Evolutionary conservation across 2,329 filamentous ascomycete genomes (phyloP).

Genomic region (Fusarium protoensiforme): DNA sequence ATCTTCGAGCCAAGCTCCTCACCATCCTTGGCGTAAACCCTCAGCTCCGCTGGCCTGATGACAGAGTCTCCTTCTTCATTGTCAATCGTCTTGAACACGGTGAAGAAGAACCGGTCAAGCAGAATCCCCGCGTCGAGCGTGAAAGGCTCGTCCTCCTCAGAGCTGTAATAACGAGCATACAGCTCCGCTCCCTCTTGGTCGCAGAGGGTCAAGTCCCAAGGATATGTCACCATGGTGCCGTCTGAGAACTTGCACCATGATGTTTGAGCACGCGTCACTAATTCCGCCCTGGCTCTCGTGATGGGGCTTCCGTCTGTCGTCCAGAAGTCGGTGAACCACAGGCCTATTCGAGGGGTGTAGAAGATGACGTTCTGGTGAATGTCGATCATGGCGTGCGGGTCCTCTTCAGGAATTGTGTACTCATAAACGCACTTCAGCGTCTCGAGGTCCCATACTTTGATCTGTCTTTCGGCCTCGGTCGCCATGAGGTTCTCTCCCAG

Average conservation of each 20-base stretch:
- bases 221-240: not conserved
- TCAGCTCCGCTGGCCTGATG: not conserved
- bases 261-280: not conserved
- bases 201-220: not conserved
- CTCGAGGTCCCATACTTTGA: conserved; percentile 6
- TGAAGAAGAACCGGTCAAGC: conserved; percentile 19
- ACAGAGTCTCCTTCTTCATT: not conserved
- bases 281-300: not conserved
- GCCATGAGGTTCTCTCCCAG: not conserved
- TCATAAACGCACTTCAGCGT: not conserved
- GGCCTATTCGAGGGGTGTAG: not conserved
- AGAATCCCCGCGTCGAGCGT: not conserved
- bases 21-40: conserved; percentile 9
- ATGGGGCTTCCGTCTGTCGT: not conserved
- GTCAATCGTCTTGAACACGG: not conserved
- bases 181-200: not conserved
- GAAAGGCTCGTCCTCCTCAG: not conserved
- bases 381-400: not conserved
- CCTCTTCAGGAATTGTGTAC: not conserved
- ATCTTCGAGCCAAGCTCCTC: not conserved
- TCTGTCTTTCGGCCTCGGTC: no score
- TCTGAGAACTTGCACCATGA: not conserved
- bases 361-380: not conserved
- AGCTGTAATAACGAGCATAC: not conserved
- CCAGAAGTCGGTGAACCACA: not conserved